Conservation (phyloP, 2,329 filamentous ascomycete genomes). For the Paecilomyces fulvus region DNA sequence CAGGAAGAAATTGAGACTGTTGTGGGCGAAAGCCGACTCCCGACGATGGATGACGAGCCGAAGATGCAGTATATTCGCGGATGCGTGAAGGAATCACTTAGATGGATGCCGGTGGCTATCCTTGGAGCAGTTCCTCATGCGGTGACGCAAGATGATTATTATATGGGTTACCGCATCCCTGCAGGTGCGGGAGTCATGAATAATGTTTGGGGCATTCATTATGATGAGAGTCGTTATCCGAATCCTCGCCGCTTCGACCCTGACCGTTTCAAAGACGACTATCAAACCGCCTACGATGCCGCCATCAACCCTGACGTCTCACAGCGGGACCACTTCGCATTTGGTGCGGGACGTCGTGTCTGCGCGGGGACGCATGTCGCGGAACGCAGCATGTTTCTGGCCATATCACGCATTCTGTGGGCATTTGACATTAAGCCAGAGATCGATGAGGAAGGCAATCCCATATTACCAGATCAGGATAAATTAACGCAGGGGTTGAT, state of each 20-base stretch:
- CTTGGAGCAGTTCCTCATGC: constrained; percentile 9
- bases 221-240: constrained; percentile 14
- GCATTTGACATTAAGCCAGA: constrained; percentile 34
- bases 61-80: constrained; percentile 36
- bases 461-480: constrained; percentile 31
- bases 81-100: constrained; percentile 48
- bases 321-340: constrained; percentile 47
- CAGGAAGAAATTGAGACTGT: constrained; percentile 44
- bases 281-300: constrained; percentile 23
- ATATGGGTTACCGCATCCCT: constrained; percentile 40
- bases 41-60: constrained; percentile 31
- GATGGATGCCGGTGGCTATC: constrained; percentile 41
- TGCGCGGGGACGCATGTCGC: constrained; percentile 52
- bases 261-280: constrained; percentile 11
- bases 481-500: constrained; percentile 37
- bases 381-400: constrained; percentile 41
- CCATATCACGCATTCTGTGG: constrained; percentile 43
- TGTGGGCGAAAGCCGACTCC: constrained; percentile 40
- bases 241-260: constrained; percentile 23
- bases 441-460: constrained; percentile 20
- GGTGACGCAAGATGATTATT: constrained; percentile 23
- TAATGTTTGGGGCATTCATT: constrained; percentile 42
- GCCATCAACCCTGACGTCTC: constrained; percentile 27
- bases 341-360: constrained; percentile 48
- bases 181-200: constrained; percentile 36